phyloP scores from a whole-genome alignment of 345 rosid species.

The Brassica napus region DNA sequence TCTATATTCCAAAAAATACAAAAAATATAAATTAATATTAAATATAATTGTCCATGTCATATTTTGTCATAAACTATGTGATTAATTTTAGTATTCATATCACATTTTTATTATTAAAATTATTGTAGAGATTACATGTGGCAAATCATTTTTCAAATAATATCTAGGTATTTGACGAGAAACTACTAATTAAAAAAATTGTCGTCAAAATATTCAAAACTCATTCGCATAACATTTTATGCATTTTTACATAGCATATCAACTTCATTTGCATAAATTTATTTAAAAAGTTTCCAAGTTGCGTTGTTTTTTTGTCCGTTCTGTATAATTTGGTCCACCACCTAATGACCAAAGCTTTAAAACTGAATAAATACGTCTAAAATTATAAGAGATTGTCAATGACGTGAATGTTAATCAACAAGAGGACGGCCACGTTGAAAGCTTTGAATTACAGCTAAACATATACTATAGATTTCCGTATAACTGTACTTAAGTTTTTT shows the following conservation, averaged over 20 bases:
- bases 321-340: slow-evolving; percentile 25
- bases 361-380: neutral
- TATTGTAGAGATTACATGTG: no score
- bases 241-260: neutral
- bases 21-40: no score
- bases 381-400: slow-evolving; percentile 26
- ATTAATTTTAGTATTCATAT: no score
- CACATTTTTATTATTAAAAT: no score
- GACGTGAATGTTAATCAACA: slow-evolving; percentile 12
- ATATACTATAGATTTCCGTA: slow-evolving; percentile 10
- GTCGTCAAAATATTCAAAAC: neutral
- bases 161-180: neutral
- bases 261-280: slow-evolving; percentile 1
- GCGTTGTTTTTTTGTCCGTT: neutral
- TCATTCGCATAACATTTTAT: neutral
- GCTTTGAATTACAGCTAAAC: slow-evolving; percentile 28
- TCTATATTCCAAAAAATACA: no score
- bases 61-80: no score
- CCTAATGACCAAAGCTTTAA: slow-evolving; percentile 3
- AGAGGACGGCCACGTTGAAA: slow-evolving; percentile 40
- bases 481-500: slow-evolving; percentile 35
- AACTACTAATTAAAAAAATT: neutral
- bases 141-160: no score
- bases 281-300: neutral
- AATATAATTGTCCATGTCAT: no score